These are phyloP conservation scores for Aspergillus fischeri DNA, from an alignment of 2,329 filamentous ascomycete genomes.

Conservation along the genomic window DNA sequence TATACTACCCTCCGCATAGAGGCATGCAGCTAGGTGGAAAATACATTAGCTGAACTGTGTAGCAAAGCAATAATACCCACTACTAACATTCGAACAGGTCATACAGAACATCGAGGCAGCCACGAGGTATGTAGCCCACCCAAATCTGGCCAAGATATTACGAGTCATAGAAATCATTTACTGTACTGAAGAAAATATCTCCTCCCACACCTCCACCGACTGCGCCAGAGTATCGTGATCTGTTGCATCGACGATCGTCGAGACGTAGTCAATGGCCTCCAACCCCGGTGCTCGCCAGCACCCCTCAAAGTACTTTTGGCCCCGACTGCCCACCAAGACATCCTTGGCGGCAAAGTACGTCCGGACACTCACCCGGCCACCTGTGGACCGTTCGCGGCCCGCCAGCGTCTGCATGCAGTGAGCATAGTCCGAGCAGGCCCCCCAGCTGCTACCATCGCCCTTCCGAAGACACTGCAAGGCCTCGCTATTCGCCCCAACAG, in stretches of 20 bases:
- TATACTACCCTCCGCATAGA: no score
- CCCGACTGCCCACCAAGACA: constrained; percentile 40
- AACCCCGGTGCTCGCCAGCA: constrained; percentile 31
- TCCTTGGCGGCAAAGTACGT: constrained; percentile 39
- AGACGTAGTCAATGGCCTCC: constrained; percentile 20
- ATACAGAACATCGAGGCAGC: no score
- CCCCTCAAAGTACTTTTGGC: constrained; percentile 41
- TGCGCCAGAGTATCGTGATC: constrained; percentile 38
- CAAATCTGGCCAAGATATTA: not conserved
- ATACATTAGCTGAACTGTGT: no score
- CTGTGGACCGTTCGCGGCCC: not conserved
- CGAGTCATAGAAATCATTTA: not conserved
- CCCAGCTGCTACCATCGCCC: constrained; percentile 28
- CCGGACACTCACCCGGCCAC: constrained; percentile 22
- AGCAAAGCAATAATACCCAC: no score
- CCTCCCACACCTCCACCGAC: constrained; percentile 16
- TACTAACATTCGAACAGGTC: no score
- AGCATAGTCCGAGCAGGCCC: constrained; percentile 33
- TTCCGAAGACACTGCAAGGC: constrained; percentile 36
- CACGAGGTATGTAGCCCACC: no score
- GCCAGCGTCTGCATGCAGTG: constrained; percentile 16
- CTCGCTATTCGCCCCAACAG: constrained; percentile 36
- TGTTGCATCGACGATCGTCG: constrained; percentile 24
- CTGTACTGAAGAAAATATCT: constrained; percentile 2
- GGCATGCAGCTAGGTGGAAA: no score